Conservation (phyloP, 345 rosid genomes). For the Brassica juncea region DNA sequence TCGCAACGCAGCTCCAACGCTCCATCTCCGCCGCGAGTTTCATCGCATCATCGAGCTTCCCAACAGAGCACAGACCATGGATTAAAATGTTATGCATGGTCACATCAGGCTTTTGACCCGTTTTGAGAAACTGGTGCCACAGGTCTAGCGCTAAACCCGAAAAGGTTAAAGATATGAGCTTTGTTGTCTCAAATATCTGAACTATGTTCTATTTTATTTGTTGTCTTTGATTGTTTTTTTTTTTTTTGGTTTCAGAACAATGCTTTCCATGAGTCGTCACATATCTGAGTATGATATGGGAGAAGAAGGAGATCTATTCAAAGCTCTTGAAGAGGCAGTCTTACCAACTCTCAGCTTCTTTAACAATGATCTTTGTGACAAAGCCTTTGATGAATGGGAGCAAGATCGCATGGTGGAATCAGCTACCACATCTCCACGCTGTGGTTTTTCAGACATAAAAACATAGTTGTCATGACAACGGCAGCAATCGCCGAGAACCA, state of each 20-base stretch:
- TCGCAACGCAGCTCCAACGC: slow-evolving; percentile 54
- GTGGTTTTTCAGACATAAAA: not conserved
- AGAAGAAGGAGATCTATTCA: not conserved
- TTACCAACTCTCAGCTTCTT: not conserved
- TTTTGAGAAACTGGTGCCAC: slow-evolving; percentile 61
- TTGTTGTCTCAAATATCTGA: not conserved
- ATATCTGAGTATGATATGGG: not conserved
- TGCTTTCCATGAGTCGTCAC: not conserved
- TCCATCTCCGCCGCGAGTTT: slow-evolving; percentile 60
- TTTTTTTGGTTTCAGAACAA: not conserved
- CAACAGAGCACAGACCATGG: slow-evolving; percentile 76
- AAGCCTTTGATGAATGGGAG: not conserved
- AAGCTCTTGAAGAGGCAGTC: not conserved
- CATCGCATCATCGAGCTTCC: slow-evolving; percentile 69
- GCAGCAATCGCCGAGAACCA: not conserved
- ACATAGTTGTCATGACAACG: not conserved
- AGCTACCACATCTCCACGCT: not conserved
- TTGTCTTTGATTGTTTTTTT: not conserved
- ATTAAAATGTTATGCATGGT: slow-evolving; percentile 79
- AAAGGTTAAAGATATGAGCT: not conserved
- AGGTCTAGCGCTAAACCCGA: slow-evolving; percentile 54
- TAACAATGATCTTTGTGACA: not conserved
- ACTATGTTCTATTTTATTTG: not conserved
- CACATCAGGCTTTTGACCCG: slow-evolving; percentile 66
- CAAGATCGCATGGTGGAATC: not conserved